A percentile compares a stretch with the other conserved stretches of the same genome.
phyloP scores from a whole-genome alignment of 2,329 filamentous ascomycete species.

The Penicillium oxalicum region DNA sequence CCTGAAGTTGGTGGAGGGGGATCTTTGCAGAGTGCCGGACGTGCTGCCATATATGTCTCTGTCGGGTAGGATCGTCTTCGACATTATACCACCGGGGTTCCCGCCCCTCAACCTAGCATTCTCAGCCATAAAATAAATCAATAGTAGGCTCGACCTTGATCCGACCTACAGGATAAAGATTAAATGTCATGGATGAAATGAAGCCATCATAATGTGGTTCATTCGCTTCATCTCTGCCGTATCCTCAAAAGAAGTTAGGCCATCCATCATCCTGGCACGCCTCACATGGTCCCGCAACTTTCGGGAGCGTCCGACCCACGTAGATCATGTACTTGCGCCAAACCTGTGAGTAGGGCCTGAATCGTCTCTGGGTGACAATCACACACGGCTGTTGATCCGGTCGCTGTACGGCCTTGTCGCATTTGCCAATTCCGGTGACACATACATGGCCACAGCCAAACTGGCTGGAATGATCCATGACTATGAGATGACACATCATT shows the following conservation, averaged over 20 bases:
- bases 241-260: slow-evolving; percentile 3
- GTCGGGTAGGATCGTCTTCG: no score
- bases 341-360: not conserved
- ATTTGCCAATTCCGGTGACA: slow-evolving; percentile 1
- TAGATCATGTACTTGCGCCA: slow-evolving; percentile 4
- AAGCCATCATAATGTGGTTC: no score
- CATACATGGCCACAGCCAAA: slow-evolving; percentile 10
- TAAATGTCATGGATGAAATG: no score
- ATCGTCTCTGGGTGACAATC: not conserved
- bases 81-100: no score
- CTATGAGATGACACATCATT: slow-evolving; percentile 6
- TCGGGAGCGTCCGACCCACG: slow-evolving; percentile 1
- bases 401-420: not conserved
- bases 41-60: no score
- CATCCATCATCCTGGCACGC: slow-evolving; percentile 1
- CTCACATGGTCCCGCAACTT: slow-evolving; percentile 8
- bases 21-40: no score
- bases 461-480: slow-evolving; percentile 5
- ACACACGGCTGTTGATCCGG: not conserved
- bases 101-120: no score
- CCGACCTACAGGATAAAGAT: no score
- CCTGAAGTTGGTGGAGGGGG: no score
- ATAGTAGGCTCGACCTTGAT: no score
- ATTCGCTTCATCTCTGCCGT: no score
- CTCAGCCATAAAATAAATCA: no score